phyloP scores from a whole-genome alignment of 2,329 filamentous ascomycete genomes.

The Magnaporthiopsis poae region DNA sequence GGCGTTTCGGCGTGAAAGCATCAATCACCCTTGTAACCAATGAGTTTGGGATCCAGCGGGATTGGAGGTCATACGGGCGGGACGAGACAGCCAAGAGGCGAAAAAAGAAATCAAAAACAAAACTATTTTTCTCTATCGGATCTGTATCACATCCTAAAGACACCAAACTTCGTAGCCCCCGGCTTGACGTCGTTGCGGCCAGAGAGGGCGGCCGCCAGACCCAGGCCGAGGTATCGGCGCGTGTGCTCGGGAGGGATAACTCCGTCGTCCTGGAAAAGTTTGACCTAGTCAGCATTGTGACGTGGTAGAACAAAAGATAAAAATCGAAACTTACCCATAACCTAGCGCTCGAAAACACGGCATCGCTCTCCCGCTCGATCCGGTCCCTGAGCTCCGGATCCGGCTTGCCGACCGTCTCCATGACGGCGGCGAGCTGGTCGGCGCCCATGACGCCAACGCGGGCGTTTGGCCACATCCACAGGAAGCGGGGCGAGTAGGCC shows the following conservation, averaged over 20 bases:
- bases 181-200: conserved; percentile 53
- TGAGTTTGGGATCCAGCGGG: too few species aligned
- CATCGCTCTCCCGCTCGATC: conserved; percentile 85
- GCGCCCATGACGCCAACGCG: conserved; percentile 91
- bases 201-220: conserved; percentile 61
- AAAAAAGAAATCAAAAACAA: neutral
- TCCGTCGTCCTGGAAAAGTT: conserved; percentile 54
- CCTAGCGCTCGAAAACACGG: conserved; percentile 75
- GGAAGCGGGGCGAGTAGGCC: conserved; percentile 79
- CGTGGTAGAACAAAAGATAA: neutral
- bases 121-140: neutral
- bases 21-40: too few species aligned
- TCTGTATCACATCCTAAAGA: conserved; percentile 62
- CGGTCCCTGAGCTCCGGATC: conserved; percentile 72
- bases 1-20: too few species aligned
- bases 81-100: too few species aligned
- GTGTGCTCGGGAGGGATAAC: conserved; percentile 72
- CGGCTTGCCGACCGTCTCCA: conserved; percentile 81
- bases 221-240: conserved; percentile 59
- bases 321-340: conserved; percentile 58
- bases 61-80: too few species aligned
- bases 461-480: conserved; percentile 98
- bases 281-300: neutral
- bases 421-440: conserved; percentile 82
- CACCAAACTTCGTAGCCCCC: conserved; percentile 62